Conservation (phyloP, 2,329 filamentous ascomycete genomes). For the Didymellaceae sp. region DNA sequence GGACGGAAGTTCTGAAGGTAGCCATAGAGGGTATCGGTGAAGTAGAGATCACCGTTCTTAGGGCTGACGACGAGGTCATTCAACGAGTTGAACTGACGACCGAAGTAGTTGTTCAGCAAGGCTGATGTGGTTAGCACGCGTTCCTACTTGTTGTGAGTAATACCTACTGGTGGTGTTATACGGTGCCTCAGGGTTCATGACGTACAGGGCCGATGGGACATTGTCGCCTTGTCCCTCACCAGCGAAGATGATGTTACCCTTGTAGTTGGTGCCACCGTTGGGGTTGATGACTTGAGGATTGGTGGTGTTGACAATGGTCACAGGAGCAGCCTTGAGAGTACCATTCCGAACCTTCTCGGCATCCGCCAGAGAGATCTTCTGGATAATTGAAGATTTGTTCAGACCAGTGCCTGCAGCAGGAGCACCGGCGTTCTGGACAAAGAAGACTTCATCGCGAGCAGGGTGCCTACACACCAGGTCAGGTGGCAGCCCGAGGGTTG, state of each 20-base stretch:
- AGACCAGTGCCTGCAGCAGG: constrained; percentile 32
- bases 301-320: constrained; percentile 31
- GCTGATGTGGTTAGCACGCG: constrained; percentile 18
- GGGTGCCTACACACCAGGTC: constrained; percentile 16
- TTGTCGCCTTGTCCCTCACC: constrained; percentile 32
- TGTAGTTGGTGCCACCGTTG: constrained; percentile 32
- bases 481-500: not conserved
- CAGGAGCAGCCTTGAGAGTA: constrained; percentile 25
- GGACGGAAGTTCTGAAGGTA: constrained; percentile 34
- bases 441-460: constrained; percentile 32
- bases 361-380: constrained; percentile 34
- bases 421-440: constrained; percentile 34
- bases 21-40: constrained; percentile 52
- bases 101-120: constrained; percentile 54
- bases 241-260: constrained; percentile 34
- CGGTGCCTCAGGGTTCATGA: constrained; percentile 32
- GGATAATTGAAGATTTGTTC: constrained; percentile 36
- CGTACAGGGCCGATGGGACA: constrained; percentile 30
- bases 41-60: constrained; percentile 53
- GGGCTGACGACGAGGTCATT: constrained; percentile 51
- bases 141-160: not conserved
- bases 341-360: constrained; percentile 33
- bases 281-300: constrained; percentile 36
- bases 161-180: constrained; percentile 34
- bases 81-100: constrained; percentile 52